These are phyloP conservation scores for Oryza longistaminata DNA, from an alignment of 176 grass and related monocot genomes.

Conservation along the genomic window DNA sequence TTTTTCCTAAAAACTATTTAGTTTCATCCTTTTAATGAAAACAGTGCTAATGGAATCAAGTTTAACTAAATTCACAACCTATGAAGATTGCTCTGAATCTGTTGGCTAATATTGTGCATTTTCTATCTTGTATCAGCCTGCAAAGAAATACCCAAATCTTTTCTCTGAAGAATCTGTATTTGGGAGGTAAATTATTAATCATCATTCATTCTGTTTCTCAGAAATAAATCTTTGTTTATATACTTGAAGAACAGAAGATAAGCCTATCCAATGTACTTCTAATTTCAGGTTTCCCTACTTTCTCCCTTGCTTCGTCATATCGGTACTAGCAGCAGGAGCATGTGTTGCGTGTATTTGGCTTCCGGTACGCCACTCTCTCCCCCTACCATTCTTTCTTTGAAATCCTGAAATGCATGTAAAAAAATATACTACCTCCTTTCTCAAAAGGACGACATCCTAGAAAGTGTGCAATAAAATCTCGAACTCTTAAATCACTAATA, in stretches of 20 bases:
- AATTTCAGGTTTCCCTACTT: conserved; percentile 73
- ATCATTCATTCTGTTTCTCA: background rate
- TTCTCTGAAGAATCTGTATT: conserved; percentile 64
- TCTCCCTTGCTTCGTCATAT: conserved; percentile 65
- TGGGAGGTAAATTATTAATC: conserved; percentile 48
- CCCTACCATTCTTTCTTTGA: background rate
- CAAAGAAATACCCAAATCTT: conserved; percentile 53
- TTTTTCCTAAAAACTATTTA: background rate
- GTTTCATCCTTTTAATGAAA: background rate
- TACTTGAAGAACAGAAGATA: background rate
- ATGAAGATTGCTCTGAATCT: background rate
- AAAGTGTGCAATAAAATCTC: no score
- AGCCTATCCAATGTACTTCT: conserved; percentile 6
- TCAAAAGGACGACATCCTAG: no score
- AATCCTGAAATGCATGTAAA: background rate
- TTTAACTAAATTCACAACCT: conserved; percentile 6
- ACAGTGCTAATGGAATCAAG: background rate
- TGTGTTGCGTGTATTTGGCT: conserved; percentile 68
- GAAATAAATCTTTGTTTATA: background rate
- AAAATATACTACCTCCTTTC: background rate
- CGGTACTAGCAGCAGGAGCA: conserved; percentile 56
- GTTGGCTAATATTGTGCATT: conserved; percentile 30
- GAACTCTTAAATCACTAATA: no score
- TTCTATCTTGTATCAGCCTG: conserved; percentile 50
- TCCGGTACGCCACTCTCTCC: conserved; percentile 38